A percentile compares a stretch with the other conserved stretches of the same genome.
Conservation (phyloP, 2,329 filamentous ascomycete genomes). For the Aureobasidium sp. region DNA sequence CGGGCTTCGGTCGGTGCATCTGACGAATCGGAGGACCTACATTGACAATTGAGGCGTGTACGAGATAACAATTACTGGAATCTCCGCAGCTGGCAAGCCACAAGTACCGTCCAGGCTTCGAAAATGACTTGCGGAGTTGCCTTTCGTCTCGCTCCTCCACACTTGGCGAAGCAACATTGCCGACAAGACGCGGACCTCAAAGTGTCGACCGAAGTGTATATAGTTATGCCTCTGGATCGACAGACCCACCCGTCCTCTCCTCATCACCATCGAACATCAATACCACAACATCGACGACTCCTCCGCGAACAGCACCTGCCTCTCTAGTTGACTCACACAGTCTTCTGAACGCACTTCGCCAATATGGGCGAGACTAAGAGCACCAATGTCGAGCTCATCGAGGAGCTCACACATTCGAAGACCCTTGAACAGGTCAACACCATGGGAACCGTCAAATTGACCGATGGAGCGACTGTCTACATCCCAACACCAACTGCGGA, state of each 20-base stretch:
- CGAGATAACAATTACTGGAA: neutral
- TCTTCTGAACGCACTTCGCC: neutral
- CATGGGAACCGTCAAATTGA: conserved; percentile 37
- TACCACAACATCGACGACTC: neutral
- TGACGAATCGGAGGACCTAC: neutral
- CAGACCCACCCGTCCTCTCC: neutral
- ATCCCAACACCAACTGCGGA: conserved; percentile 22
- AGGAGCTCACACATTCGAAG: conserved; percentile 19
- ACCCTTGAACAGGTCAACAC: conserved; percentile 22
- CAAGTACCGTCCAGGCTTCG: neutral
- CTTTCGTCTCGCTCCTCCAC: conserved; percentile 9
- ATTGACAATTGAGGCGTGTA: neutral
- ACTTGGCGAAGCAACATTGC: neutral
- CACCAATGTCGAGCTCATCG: conserved; percentile 18
- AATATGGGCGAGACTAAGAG: conserved; percentile 23
- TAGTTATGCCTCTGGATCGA: conserved; percentile 12
- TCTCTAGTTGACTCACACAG: neutral
- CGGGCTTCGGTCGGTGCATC: neutral
- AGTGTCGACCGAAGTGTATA: conserved; percentile 12
- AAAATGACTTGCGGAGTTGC: neutral
- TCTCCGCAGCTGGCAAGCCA: conserved; percentile 14
- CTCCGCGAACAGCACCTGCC: neutral
- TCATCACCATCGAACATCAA: neutral
- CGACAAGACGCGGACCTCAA: neutral
- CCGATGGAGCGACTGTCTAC: conserved; percentile 30